These are phyloP conservation scores for Arabidopsis hybrid DNA, from an alignment of 441 rosid genomes.

Conservation along the genomic window DNA sequence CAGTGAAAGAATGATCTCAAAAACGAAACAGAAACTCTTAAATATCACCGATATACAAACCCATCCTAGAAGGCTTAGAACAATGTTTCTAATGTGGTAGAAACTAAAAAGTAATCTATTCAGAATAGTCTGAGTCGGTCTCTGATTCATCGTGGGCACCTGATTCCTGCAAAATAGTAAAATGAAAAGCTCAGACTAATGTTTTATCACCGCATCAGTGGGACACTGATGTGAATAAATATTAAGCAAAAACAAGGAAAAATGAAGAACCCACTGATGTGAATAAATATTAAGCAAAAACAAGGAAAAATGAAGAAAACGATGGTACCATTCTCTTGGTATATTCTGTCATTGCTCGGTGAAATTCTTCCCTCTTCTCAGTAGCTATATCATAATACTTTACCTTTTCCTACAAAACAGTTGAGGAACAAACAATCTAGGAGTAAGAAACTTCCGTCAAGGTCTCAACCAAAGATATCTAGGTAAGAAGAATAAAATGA, in stretches of 20 bases:
- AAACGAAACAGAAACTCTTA: constrained; percentile 17
- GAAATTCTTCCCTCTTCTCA: constrained; percentile 86
- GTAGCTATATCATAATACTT: constrained; percentile 89
- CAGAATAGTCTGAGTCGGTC: constrained; percentile 65
- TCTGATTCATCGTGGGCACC: constrained; percentile 68
- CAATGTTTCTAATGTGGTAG: constrained; percentile 34
- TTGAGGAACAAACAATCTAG: constrained; percentile 24
- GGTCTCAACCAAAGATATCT: constrained; percentile 64
- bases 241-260: not conserved
- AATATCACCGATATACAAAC: constrained; percentile 32
- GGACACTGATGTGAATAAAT: constrained; percentile 8
- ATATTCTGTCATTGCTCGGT: constrained; percentile 71
- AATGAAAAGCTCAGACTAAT: constrained; percentile 16
- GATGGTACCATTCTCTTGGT: constrained; percentile 66
- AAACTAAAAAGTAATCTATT: constrained; percentile 35
- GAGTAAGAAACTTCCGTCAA: constrained; percentile 20
- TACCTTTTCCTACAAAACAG: constrained; percentile 73
- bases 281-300: too few relatives aligned
- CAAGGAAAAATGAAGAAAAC: too few relatives aligned
- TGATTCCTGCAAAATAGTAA: constrained; percentile 58
- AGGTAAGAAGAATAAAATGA: constrained; percentile 18
- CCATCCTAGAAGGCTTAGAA: constrained; percentile 26
- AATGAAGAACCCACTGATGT: too few relatives aligned
- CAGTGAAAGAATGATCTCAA: constrained; percentile 19
- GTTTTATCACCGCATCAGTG: constrained; percentile 1